Evolutionary conservation across 2,329 filamentous ascomycete genomes (phyloP).

Genomic region (Botryosphaeria agaves): DNA sequence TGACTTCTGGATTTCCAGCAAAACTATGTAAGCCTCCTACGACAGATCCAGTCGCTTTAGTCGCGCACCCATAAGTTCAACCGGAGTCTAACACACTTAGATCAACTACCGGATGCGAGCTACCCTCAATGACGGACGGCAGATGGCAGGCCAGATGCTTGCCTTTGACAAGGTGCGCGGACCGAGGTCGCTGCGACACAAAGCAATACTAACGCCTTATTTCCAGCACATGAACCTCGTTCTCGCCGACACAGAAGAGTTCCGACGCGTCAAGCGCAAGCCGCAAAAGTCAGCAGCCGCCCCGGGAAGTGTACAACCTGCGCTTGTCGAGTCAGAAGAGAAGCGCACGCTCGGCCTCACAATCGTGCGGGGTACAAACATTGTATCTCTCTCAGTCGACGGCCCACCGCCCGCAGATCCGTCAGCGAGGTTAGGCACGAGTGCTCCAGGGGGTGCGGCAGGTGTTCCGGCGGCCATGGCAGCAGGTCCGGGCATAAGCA

Average conservation of each 20-base stretch:
- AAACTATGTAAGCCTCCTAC: constrained; percentile 40
- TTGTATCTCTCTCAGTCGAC: constrained; percentile 89
- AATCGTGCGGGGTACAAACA: constrained; percentile 86
- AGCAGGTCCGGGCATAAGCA: constrained; percentile 75
- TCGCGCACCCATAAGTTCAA: background rate
- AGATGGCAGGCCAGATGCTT: constrained; percentile 96
- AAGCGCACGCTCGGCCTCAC: constrained; percentile 93
- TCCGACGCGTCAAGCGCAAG: constrained; percentile 78
- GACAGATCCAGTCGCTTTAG: constrained; percentile 2
- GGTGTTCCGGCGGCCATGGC: constrained; percentile 48
- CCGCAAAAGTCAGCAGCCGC: constrained; percentile 53
- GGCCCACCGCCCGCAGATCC: constrained; percentile 91
- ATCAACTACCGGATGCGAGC: constrained; percentile 99
- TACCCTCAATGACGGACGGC: constrained; percentile 82
- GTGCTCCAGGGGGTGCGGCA: constrained; percentile 44
- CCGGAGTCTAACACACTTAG: constrained; percentile 30
- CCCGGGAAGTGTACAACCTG: constrained; percentile 42
- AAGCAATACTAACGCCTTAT: constrained; percentile 6
- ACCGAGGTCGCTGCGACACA: too few species aligned
- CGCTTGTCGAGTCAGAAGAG: constrained; percentile 74
- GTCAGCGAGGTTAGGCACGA: constrained; percentile 70
- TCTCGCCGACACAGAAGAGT: constrained; percentile 95
- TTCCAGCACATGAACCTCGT: constrained; percentile 95
- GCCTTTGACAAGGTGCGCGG: constrained; percentile 83
- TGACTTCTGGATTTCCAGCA: constrained; percentile 31